These are phyloP conservation scores for Hylodesmum podocarpum DNA, from an alignment of 306 rosid genomes.

Conservation along the genomic window DNA sequence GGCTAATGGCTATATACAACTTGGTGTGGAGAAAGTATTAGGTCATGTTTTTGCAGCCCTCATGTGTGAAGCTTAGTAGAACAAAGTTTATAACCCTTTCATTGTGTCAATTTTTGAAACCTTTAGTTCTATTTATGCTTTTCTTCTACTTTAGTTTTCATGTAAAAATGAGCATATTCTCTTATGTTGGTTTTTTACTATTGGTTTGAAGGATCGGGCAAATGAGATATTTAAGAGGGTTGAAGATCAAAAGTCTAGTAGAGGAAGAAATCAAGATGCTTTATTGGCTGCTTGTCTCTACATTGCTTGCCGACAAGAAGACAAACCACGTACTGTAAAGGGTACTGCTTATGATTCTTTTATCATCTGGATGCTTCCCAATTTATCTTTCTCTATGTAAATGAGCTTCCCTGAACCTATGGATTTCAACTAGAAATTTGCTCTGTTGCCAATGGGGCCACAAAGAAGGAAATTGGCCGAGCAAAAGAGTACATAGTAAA, in stretches of 20 bases:
- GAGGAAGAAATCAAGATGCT: conserved; percentile 99
- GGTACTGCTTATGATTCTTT: conserved; percentile 75
- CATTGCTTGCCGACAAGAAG: conserved; percentile 99
- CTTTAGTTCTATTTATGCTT: not conserved
- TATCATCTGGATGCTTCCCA: conserved; percentile 69
- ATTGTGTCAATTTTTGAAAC: not conserved
- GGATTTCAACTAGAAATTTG: conserved; percentile 93
- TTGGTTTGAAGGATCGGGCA: conserved; percentile 84
- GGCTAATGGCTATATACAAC: not conserved
- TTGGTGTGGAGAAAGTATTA: not conserved
- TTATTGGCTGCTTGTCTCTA: conserved; percentile 98
- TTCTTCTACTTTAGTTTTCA: not conserved
- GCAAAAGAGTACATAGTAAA: conserved; percentile 98
- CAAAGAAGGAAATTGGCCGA: conserved; percentile 99
- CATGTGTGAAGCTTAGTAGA: not conserved
- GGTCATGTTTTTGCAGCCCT: not conserved
- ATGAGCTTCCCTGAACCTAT: conserved; percentile 75
- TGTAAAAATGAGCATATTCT: conserved; percentile 10
- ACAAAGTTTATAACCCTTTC: not conserved
- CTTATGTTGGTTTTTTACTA: conserved; percentile 22
- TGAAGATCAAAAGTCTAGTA: conserved; percentile 95
- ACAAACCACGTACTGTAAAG: conserved; percentile 96
- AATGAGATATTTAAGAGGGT: conserved; percentile 97
- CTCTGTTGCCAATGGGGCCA: conserved; percentile 97
- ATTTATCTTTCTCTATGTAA: conserved; percentile 64